phyloP scores from a whole-genome alignment of 768 basidiomycete genomes.

The Lactarius quietus region DNA sequence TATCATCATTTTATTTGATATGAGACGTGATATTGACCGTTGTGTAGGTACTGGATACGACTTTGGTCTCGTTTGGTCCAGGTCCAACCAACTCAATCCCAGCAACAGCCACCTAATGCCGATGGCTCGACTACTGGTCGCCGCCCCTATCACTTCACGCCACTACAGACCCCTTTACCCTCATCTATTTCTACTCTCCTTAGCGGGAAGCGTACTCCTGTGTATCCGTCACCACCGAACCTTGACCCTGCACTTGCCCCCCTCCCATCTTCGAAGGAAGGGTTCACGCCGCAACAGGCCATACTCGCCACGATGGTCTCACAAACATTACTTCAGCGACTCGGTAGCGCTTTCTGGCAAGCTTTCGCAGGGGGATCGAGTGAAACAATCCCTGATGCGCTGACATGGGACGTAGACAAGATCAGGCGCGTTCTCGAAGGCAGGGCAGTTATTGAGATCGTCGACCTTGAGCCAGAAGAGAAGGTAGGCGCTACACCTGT shows the following conservation, averaged over 20 bases:
- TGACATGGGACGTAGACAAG: slow-evolving; percentile 63
- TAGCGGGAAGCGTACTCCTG: slow-evolving; percentile 42
- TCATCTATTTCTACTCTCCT: slow-evolving; percentile 35
- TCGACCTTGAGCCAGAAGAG: slow-evolving; percentile 58
- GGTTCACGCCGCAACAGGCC: slow-evolving; percentile 39
- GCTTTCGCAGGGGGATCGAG: slow-evolving; percentile 66
- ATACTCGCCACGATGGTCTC: slow-evolving; percentile 69
- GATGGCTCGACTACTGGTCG: slow-evolving; percentile 32
- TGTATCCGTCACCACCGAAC: slow-evolving; percentile 42
- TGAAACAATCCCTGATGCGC: slow-evolving; percentile 27
- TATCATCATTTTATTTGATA: slow-evolving; percentile 25
- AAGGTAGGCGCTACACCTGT: neutral
- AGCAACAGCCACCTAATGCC: slow-evolving; percentile 21
- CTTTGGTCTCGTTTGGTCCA: slow-evolving; percentile 87
- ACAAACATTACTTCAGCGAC: slow-evolving; percentile 66
- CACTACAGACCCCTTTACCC: slow-evolving; percentile 19
- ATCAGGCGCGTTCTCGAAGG: slow-evolving; percentile 79
- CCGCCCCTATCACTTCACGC: slow-evolving; percentile 39
- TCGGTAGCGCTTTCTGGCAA: slow-evolving; percentile 84
- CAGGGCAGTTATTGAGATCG: slow-evolving; percentile 71
- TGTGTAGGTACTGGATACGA: slow-evolving; percentile 72
- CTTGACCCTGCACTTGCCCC: slow-evolving; percentile 30
- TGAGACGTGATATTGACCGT: slow-evolving; percentile 12
- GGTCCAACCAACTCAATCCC: slow-evolving; percentile 49
- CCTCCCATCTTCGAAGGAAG: slow-evolving; percentile 34